Base-by-base conservation (phyloP, 2,329 filamentous ascomycete genomes). In the Stachybotrys chartarum region DNA sequence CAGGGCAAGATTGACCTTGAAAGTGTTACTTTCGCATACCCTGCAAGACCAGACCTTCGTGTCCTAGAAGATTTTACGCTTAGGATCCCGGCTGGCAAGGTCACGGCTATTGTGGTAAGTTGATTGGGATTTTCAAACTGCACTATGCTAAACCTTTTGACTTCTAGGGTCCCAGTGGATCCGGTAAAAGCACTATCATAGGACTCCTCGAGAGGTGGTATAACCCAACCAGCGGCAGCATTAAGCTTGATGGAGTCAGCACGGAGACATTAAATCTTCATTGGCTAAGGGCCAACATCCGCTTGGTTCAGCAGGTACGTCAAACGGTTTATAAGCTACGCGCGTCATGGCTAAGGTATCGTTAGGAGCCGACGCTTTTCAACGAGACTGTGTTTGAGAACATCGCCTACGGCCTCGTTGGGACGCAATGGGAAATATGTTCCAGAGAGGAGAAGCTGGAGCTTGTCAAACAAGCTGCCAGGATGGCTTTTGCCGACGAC, bases 321-420 rank as follows among this genome's bases (percentile, higher is more conserved):
- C 48, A 53, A 30, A 49, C n/a, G 12, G 24, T 6, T 6, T 46
- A 46, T 5, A 46, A 7, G 24, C 7, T 18, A n/a, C 44, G 16
- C 11, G 12, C 44, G n/a, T 46, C 44, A 16, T 46, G 16, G 12
- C 7, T 52, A 16, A 11, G 6, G 16, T 49, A 30, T 30, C 24
- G 17, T 7, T 65, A 75, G 59, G 72, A 75, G 51, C 73, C 73
- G 1, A 70, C 73, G 16, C 63, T 75, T 7, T 75, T 75, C 61
- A 68, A 73, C 51, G 68, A 70, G 18, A 69, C 65, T 3, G 78
- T 59, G 1, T 77, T 77, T 53, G 71, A 75, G 7, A 81, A 83
- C 57, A 76, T 84, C 6, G 69, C 71, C 0, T 70, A 75, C 46
- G 81, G 80, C 1, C 65, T 83, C 1, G 65, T 72, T 47, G 66